phyloP scores from a whole-genome alignment of 805 yeast species.

The Cyberlindnera japonica region DNA sequence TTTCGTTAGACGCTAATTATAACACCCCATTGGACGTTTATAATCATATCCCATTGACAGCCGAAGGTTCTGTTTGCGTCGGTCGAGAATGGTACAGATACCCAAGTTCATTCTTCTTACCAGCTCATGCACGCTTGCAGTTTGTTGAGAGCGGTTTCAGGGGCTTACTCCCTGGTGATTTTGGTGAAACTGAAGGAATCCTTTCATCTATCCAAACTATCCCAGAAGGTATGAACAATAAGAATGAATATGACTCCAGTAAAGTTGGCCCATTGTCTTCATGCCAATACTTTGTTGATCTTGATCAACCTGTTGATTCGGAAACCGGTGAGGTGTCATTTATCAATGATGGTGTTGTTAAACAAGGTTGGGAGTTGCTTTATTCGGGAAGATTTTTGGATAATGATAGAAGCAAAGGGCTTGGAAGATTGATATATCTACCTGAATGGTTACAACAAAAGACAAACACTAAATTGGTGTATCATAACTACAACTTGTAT shows the following conservation, averaged over 20 bases:
- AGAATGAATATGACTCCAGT: conserved; percentile 59
- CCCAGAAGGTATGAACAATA: conserved; percentile 72
- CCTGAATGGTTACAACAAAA: conserved; percentile 34
- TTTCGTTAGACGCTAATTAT: conserved; percentile 63
- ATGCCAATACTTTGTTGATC: conserved; percentile 75
- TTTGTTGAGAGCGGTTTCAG: conserved; percentile 77
- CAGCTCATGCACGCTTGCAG: conserved; percentile 55
- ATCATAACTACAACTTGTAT: conserved; percentile 50
- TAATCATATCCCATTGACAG: conserved; percentile 34
- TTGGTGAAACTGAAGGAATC: conserved; percentile 42
- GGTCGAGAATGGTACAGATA: conserved; percentile 95
- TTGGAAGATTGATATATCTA: conserved; percentile 51
- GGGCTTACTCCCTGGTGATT: conserved; percentile 88
- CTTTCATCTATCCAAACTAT: conserved; percentile 39
- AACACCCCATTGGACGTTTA: conserved; percentile 68
- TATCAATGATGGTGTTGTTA: conserved; percentile 10
- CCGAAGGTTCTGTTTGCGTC: conserved; percentile 61
- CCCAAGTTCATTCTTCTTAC: conserved; percentile 83
- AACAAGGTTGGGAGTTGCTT: conserved; percentile 44
- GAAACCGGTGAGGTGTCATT: conserved; percentile 39
- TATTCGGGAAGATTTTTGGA: conserved; percentile 25
- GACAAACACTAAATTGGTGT: conserved; percentile 36
- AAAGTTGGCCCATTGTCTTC: conserved; percentile 45
- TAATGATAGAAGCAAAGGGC: conserved; percentile 47
- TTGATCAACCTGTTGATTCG: conserved; percentile 43